phyloP scores from a whole-genome alignment of 495 filamentous ascomycete species.

The Amniculicola lignicola region DNA sequence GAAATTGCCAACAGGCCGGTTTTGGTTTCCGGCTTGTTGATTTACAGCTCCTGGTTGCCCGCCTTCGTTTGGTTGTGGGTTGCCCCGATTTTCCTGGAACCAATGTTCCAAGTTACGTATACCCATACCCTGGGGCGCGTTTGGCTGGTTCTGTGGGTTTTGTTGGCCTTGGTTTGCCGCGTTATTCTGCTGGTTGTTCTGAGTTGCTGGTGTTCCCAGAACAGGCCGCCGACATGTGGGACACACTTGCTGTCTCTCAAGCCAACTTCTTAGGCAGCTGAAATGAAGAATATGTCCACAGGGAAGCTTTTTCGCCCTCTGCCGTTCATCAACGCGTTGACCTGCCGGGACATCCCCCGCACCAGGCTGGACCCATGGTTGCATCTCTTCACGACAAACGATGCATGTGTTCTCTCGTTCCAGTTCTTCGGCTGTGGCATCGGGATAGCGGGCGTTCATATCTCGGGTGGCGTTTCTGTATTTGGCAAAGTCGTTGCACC shows the following conservation, averaged over 20 bases:
- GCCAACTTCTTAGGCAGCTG: constrained; percentile 89
- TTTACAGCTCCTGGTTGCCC: constrained; percentile 5
- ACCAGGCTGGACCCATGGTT: constrained; percentile 54
- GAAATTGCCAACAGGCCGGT: constrained; percentile 36
- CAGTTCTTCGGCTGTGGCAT: constrained; percentile 86
- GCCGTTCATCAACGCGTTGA: constrained; percentile 62
- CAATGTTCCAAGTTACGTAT: background rate
- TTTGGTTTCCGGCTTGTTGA: constrained; percentile 33
- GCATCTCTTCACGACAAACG: constrained; percentile 96
- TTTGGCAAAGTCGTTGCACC: constrained; percentile 79
- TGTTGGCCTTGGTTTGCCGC: constrained; percentile 13
- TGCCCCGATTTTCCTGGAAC: constrained; percentile 12
- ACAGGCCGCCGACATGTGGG: constrained; percentile 90
- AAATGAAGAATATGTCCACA: constrained; percentile 96
- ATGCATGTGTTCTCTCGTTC: constrained; percentile 88
- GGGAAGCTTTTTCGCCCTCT: constrained; percentile 89
- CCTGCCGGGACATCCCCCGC: constrained; percentile 40
- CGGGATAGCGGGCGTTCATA: constrained; percentile 88
- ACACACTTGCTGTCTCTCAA: constrained; percentile 97
- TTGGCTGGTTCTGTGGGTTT: constrained; percentile 15
- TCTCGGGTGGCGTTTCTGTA: constrained; percentile 86
- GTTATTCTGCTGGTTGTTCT: constrained; percentile 25
- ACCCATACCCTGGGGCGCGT: background rate
- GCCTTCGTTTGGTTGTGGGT: background rate
- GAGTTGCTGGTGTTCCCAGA: constrained; percentile 41